Base-by-base conservation (phyloP, 805 yeast species). In the Candida saitoana region DNA sequence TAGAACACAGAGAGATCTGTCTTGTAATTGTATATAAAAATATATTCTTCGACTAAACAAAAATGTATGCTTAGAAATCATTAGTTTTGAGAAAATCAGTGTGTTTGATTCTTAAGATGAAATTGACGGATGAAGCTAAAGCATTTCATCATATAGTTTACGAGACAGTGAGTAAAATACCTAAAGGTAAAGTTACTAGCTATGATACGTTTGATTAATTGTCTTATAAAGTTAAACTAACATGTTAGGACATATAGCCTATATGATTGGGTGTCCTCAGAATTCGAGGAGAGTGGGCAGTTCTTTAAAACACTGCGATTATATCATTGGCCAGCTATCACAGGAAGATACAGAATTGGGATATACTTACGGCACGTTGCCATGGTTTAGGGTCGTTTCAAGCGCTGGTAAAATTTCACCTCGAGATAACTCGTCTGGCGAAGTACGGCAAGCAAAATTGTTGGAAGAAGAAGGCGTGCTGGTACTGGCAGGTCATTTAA, bases 321-420 rank as follows among this genome's bases (percentile, higher is more conserved):
- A 45, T 12, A 56, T 63, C 19, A 48, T 62, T 4, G 50, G 53
- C 14, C 49, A 47, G 22, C 48, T 68, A 11, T 53, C 54, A 18
- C 42, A 35, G 1, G 68, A 62, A 7, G 17, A 25, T 12, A 5
- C 41, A 34, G 33, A 49, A 12, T 48, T 44, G 2, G 45, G 44
- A 16, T 48, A 48, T 17, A 43, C 42, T 9, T 39, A 52, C 7
- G 58, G 49, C 2, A 64, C 63, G 7, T 73, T 84, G 11, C 91
- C 91, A 3, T 86, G 95, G 95, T 85, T 91, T 91, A 62, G 95
- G 27, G 85, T 86, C 1, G 65, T 86, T 7, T 72, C 75, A 18
- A 67, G 84, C n/a, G 61, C 75, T 14, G 93, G 93, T 0, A 65
- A 60, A 15, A 79, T 85, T 2, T 76, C 88, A 3, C 73, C 74